Percentiles rank a stretch among this genome's conserved stretches.
Evolutionary conservation across 2,329 filamentous ascomycete genomes (phyloP).

Genomic region (Aspergillus ibericus): DNA sequence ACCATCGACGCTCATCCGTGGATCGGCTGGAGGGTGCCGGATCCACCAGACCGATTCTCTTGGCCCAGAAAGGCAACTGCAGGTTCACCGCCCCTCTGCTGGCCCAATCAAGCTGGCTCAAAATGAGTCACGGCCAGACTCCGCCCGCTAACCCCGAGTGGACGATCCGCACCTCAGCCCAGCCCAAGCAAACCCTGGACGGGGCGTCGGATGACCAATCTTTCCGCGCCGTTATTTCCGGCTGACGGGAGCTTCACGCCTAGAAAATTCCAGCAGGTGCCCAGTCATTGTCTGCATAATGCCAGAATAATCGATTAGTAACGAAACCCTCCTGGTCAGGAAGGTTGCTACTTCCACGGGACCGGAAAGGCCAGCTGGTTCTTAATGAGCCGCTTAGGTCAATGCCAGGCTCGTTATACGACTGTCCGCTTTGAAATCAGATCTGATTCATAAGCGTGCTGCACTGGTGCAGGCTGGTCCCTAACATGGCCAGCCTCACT

Average conservation of each 20-base stretch:
- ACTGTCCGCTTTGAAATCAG: neutral
- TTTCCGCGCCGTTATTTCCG: constrained; percentile 20
- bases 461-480: neutral
- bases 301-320: neutral
- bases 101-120: constrained; percentile 10
- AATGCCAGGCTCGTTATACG: neutral
- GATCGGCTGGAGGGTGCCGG: constrained; percentile 13
- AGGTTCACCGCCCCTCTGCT: constrained; percentile 15
- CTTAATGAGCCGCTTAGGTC: neutral
- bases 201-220: constrained; percentile 22
- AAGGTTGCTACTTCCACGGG: constrained; percentile 1
- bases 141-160: constrained; percentile 8
- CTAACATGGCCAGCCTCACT: neutral
- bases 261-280: constrained; percentile 14
- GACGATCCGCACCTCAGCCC: constrained; percentile 8
- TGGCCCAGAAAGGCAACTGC: constrained; percentile 8
- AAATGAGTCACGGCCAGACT: constrained; percentile 17
- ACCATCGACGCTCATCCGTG: constrained; percentile 8
- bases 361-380: neutral
- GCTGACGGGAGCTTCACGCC: neutral
- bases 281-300: neutral
- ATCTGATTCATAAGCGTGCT: neutral
- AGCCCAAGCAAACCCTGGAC: constrained; percentile 2
- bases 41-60: constrained; percentile 3
- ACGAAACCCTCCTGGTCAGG: neutral